phyloP scores from a whole-genome alignment of 78 protist species.

The Dictyostelium purpureum region DNA sequence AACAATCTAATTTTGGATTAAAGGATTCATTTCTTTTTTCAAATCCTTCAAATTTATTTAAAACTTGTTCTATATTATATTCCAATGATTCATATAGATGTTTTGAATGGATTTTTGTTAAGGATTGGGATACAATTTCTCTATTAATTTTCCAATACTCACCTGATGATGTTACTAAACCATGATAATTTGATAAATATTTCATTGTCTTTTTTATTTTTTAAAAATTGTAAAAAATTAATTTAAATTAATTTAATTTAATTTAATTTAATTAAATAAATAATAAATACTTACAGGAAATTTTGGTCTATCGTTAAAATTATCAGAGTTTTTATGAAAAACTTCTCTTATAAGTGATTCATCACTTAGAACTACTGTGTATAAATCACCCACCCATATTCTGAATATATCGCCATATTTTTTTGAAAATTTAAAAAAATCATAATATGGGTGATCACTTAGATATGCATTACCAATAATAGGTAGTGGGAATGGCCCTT shows the following conservation, averaged over 20 bases:
- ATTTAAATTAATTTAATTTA: too few relatives aligned
- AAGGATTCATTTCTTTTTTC: not conserved
- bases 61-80: not conserved
- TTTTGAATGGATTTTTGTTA: slow-evolving; percentile 29
- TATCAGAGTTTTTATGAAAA: slow-evolving; percentile 4
- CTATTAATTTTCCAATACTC: not conserved
- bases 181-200: slow-evolving; percentile 4
- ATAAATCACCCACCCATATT: slow-evolving; percentile 28
- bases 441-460: not conserved
- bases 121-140: not conserved
- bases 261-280: not conserved
- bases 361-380: slow-evolving; percentile 9
- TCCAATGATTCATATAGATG: not conserved
- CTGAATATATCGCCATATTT: slow-evolving; percentile 16
- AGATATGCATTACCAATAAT: slow-evolving; percentile 49
- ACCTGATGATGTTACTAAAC: not conserved
- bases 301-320: slow-evolving; percentile 14
- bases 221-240: too few relatives aligned
- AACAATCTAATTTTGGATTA: not conserved
- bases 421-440: not conserved
- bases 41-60: not conserved
- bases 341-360: slow-evolving; percentile 16
- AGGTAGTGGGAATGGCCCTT: slow-evolving; percentile 66
- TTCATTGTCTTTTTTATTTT: not conserved
- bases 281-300: not conserved